Evolutionary conservation across 306 rosid species (phyloP), one percentile per base, ranked within the genome.

Genomic region (Cucurbita pepo): DNA sequence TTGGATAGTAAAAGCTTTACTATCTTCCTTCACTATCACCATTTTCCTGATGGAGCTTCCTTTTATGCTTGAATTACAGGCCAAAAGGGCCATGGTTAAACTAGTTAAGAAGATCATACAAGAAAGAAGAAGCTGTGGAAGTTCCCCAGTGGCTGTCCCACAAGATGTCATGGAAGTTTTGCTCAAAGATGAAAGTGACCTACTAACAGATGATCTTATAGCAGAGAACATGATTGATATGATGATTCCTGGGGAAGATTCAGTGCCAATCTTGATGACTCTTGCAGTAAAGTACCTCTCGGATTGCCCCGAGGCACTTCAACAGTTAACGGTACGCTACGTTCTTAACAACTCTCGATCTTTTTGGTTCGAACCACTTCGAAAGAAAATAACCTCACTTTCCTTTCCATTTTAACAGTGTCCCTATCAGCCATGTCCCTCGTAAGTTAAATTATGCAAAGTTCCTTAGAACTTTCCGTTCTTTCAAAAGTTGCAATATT

Each of bases 241-340:
- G 98, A 90, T 94, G 98, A 94, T 94, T 78, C 98, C 98, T 16
- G 98, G 98, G 40, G 98, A 94, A 82, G 98, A 94, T 74, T 94
- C 98, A 1, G 98, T 94, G 50, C 98, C 98, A 14, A 82, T 91
- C 84, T 96, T 94, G 50, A 87, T 94, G 83, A 86, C 98, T 73
- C 84, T 94, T 54, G 92, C 97, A 73, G 81, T 86, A 21, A 94
- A 91, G 76, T 94, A 80, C 78, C 83, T 94, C 51, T 91, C 99
- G 6, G 92, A 94, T 82, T 89, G 88, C 77, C 92, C 99, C 3
- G 38, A 85, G 55, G 96, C 97, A 73, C 84, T 89, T 70, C 96
- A 87, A 67, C 92, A 89, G 50, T 79, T 94, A 72, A 85, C 87
- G 82, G 99, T 94, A 87, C 6, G 41, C 4, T 10, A 19, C 38